Evolutionary conservation across 345 rosid species (phyloP), one percentile per base, ranked within the genome.

Genomic region (Camelina laxa): DNA sequence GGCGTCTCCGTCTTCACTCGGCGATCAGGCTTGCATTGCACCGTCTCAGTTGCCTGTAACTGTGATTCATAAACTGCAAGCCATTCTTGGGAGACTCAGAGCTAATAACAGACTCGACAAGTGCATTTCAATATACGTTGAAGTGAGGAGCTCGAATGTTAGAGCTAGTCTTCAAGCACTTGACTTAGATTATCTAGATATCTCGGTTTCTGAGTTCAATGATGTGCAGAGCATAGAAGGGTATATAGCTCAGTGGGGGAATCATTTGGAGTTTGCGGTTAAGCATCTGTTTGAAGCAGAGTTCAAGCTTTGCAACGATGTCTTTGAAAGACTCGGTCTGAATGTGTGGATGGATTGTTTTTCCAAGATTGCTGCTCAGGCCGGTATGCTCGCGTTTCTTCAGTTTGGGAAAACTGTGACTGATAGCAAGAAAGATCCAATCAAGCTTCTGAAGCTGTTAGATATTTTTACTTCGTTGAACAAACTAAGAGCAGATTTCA

Each of bases 281-380:
- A 96, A 96, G 82, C 97, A 92, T 84, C 80, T 96, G 80, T 89
- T 96, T 42, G 99, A 96, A 82, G 99, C 94, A 1, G 99, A 96
- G 78, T 92, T 85, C 80, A 89, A 87, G 78, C 93, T 96, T 62
- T 92, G 99, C 58, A 91, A 83, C 38, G 98, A 96, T 76, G 98
- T 96, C 30, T 96, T 96, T 76, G 99, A 96, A 84, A 87, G 89
- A 79, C 66, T 88, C 21, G 97, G 98, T 21, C 36, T 71, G 67
- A 96, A 92, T 79, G 91, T 86, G 54, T 96, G 99, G 96, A 83
- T 88, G 98, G 96, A 88, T 56, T 96, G 99, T 84, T 96, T 96
- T 63, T 86, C 98, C 9, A 89, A 89, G 84, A 96, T 96, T 44
- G 94, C 97, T 80, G 99, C 97, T 13, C 97, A 91, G 70, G 96